Evolutionary conservation across 2,329 filamentous ascomycete genomes (phyloP), one percentile per base, ranked within the genome.

Genomic region (Phyllosticta citrichinensis): DNA sequence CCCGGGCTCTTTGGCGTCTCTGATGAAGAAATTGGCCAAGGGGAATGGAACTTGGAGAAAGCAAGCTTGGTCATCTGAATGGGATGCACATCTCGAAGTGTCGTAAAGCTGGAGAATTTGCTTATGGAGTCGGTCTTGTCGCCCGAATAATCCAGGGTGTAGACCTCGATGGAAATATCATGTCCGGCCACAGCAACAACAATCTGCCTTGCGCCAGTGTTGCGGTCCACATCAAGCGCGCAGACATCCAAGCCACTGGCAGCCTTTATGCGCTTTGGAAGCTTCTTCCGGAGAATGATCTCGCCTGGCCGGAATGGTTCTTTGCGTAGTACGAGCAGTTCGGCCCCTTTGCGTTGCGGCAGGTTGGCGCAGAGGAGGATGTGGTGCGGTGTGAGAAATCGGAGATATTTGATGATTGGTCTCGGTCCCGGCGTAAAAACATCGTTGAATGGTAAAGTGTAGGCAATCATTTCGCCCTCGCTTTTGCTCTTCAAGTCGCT

Each of bases 161-260:
- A 88, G 27, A 96, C 76, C 5, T 83, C 84, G 65, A 96, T 86
- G 11, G 89, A 91, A 63, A 86, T 85, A 71, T 95, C 89, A 67
- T 88, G 87, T 9, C 87, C 87, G 2, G 89, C 88, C 14, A 95
- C 84, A 6, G 91, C 92, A 65, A 96, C 81, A 55, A 88, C 83
- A 65, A 91, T 88, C 74, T 97, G 91, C 55, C 86, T 83, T 62
- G 88, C 85, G 58, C 82, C 83, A 57, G 84, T 77, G 1, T 80
- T 75, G 19, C 55, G 51, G 19, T 81, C 77, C 0, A 81, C 75
- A 11, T 82, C 76, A 5, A 97, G 80, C 62, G 87, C 84, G 63
- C 85, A 85, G 56, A 93, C 84, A 57, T 94, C 89, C 57, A 97
- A 79, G 10, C 88, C 87, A 0, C 89, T 88, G 3, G 89, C 88